These are phyloP conservation scores for Cryptococcus sp. DNA, from an alignment of 1,284 basidiomycete genomes.

Conservation along the genomic window DNA sequence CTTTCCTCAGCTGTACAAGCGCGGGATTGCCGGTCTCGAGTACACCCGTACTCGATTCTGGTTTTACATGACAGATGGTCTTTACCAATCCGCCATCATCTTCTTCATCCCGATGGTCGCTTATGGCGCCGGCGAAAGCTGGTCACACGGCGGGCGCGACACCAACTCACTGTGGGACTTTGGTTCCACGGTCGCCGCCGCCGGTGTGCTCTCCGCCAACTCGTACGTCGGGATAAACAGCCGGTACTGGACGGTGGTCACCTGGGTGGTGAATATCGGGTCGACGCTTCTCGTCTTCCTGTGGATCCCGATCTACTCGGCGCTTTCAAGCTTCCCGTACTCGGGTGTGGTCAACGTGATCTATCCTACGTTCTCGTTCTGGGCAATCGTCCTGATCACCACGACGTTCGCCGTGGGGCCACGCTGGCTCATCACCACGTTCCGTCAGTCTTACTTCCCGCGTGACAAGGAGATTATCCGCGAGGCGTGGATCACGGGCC, in stretches of 20 bases:
- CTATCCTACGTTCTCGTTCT: constrained; percentile 75
- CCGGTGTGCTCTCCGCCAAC: constrained; percentile 84
- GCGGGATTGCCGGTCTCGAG: constrained; percentile 86
- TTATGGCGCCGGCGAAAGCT: constrained; percentile 61
- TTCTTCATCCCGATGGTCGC: constrained; percentile 85
- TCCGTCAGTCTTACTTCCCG: constrained; percentile 35
- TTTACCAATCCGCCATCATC: constrained; percentile 86
- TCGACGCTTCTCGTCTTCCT: constrained; percentile 74
- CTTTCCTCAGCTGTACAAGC: constrained; percentile 88
- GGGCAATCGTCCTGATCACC: constrained; percentile 70
- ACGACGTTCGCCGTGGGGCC: constrained; percentile 67
- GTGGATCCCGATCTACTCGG: constrained; percentile 84
- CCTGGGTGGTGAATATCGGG: constrained; percentile 71
- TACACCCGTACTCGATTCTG: constrained; percentile 92
- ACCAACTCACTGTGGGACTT: constrained; percentile 80
- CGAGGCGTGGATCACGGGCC: constrained; percentile 80
- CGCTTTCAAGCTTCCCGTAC: constrained; percentile 66
- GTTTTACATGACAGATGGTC: constrained; percentile 88
- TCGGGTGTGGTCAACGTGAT: constrained; percentile 68
- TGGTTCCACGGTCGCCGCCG: constrained; percentile 85
- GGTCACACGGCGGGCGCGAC: constrained; percentile 68
- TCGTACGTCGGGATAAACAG: constrained; percentile 83
- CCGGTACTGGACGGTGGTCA: constrained; percentile 84
- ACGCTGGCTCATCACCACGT: constrained; percentile 30
- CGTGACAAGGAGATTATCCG: constrained; percentile 68